These are phyloP conservation scores for Tricholomella constricta DNA, from an alignment of 768 basidiomycete genomes.

Conservation along the genomic window DNA sequence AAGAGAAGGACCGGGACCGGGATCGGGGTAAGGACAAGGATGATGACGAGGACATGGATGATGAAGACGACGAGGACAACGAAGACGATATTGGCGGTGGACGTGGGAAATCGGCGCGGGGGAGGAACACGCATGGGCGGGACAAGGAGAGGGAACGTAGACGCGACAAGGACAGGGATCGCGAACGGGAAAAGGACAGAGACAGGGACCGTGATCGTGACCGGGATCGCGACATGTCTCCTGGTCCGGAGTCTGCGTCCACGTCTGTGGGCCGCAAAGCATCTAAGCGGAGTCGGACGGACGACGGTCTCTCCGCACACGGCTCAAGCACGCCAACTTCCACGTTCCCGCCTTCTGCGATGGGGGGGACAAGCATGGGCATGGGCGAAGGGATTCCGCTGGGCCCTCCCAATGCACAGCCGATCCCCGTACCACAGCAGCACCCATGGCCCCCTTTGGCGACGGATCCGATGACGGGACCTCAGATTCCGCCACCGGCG, in stretches of 20 bases:
- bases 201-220: constrained; percentile 4
- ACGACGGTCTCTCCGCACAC: constrained; percentile 24
- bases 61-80: neutral
- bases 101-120: neutral
- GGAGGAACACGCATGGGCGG: neutral
- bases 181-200: neutral
- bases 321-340: constrained; percentile 1
- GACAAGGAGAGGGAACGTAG: constrained; percentile 4
- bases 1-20: neutral
- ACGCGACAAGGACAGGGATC: neutral
- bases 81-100: neutral
- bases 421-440: constrained; percentile 29
- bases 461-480: constrained; percentile 34
- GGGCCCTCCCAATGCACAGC: constrained; percentile 6
- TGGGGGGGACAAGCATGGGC: constrained; percentile 4
- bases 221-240: neutral
- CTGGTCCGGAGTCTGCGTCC: neutral
- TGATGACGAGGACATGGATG: neutral
- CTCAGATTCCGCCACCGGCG: constrained; percentile 38
- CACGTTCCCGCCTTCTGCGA: neutral
- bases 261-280: constrained; percentile 26
- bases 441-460: constrained; percentile 32
- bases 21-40: constrained; percentile 1
- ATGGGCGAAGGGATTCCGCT: constrained; percentile 22
- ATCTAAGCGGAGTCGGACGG: constrained; percentile 38